These are phyloP conservation scores for Brettanomyces naardenensis DNA, from an alignment of 805 yeast species.

Conservation along the genomic window DNA sequence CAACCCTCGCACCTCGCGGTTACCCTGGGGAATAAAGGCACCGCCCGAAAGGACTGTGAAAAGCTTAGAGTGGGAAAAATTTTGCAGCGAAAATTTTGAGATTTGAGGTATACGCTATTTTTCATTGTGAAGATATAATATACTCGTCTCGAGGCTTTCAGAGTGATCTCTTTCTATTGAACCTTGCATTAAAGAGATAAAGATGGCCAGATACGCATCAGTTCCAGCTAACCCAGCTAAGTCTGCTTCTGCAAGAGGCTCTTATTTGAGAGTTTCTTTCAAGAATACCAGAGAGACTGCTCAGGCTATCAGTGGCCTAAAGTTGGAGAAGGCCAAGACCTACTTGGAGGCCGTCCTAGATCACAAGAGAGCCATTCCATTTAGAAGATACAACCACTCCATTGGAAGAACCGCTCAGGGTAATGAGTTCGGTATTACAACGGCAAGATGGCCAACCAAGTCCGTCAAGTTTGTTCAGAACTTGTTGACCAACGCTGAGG, in stretches of 20 bases:
- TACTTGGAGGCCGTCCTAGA: slow-evolving; percentile 95
- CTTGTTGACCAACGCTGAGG: slow-evolving; percentile 93
- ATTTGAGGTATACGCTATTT: too few species aligned
- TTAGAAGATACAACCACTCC: slow-evolving; percentile 95
- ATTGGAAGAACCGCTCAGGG: slow-evolving; percentile 99
- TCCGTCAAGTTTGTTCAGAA: slow-evolving; percentile 93
- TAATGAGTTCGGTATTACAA: slow-evolving; percentile 99
- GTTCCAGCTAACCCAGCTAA: slow-evolving; percentile 98
- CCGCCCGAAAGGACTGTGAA: too few species aligned
- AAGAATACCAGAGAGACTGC: slow-evolving; percentile 99
- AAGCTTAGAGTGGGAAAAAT: too few species aligned
- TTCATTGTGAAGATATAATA: too few species aligned
- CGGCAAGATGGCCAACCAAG: slow-evolving; percentile 99
- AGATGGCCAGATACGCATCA: slow-evolving; percentile 99
- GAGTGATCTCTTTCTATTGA: too few species aligned
- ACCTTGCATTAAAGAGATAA: too few species aligned
- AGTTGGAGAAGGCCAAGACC: slow-evolving; percentile 88
- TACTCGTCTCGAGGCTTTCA: too few species aligned
- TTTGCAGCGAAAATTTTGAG: too few species aligned
- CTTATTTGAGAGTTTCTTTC: slow-evolving; percentile 98
- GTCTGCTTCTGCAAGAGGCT: slow-evolving; percentile 99
- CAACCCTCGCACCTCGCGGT: too few species aligned
- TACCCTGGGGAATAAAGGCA: too few species aligned
- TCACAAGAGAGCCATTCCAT: slow-evolving; percentile 99
- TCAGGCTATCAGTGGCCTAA: slow-evolving; percentile 98